Evolutionary conservation across 495 filamentous ascomycete species (phyloP).

Genomic region (Penicillium robsamsonii): DNA sequence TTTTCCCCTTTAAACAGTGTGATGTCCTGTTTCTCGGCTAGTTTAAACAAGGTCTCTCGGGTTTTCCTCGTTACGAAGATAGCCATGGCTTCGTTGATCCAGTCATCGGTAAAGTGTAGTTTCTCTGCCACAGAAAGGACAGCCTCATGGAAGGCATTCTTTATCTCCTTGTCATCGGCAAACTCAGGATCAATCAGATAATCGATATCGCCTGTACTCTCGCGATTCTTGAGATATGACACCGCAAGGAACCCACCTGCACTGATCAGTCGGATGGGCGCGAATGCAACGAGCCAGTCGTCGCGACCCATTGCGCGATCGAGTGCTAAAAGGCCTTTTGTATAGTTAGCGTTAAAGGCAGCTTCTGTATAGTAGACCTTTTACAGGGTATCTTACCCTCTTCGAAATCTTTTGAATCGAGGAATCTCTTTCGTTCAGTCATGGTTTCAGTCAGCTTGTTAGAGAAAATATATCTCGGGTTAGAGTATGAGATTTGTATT

Average conservation of each 20-base stretch:
- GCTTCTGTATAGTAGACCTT: too few species aligned
- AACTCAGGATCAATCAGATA: constrained; percentile 33
- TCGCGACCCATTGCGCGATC: constrained; percentile 28
- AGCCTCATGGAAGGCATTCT: constrained; percentile 21
- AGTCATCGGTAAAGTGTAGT: constrained; percentile 24
- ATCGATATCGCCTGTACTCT: constrained; percentile 33
- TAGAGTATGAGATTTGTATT: too few species aligned
- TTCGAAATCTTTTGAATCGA: too few species aligned
- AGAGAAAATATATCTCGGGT: too few species aligned
- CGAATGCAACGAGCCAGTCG: constrained; percentile 32
- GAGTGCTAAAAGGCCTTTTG: constrained; percentile 26
- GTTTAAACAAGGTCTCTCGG: constrained; percentile 20
- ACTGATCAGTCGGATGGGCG: constrained; percentile 30
- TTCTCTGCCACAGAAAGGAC: constrained; percentile 16
- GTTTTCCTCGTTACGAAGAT: constrained; percentile 28
- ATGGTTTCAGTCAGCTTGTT: not conserved
- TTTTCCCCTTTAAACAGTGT: constrained; percentile 24
- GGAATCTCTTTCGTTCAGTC: not conserved
- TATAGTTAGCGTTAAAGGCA: too few species aligned
- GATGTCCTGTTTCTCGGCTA: constrained; percentile 30
- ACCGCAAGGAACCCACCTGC: constrained; percentile 34
- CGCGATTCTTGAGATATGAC: constrained; percentile 26
- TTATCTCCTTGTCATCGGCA: constrained; percentile 27
- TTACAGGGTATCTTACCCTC: too few species aligned
- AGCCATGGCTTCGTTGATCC: constrained; percentile 31